These are phyloP conservation scores for Saturnispora galanensis DNA, from an alignment of 805 yeast genomes.

Conservation along the genomic window DNA sequence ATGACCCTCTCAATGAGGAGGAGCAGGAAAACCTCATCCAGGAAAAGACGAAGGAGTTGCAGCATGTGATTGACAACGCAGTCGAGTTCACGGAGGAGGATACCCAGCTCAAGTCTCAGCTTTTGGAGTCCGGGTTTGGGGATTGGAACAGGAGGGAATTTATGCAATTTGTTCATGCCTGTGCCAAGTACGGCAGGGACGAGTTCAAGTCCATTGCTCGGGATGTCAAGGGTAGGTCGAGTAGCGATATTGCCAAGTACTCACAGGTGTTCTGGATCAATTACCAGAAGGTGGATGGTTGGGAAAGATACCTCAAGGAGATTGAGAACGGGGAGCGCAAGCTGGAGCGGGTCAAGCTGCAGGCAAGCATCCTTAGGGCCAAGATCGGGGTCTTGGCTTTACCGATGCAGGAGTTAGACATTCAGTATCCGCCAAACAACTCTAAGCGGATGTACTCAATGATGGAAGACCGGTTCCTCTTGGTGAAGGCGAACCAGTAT, in stretches of 20 bases:
- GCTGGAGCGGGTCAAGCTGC: slow-evolving; percentile 41
- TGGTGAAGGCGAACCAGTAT: slow-evolving; percentile 50
- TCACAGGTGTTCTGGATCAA: slow-evolving; percentile 55
- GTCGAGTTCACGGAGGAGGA: slow-evolving; percentile 59
- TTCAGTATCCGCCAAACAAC: slow-evolving; percentile 76
- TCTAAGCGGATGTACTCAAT: slow-evolving; percentile 65
- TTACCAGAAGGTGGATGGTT: slow-evolving; percentile 52
- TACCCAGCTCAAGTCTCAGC: slow-evolving; percentile 38
- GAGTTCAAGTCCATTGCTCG: slow-evolving; percentile 40
- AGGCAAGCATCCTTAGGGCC: slow-evolving; percentile 42
- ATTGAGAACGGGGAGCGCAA: slow-evolving; percentile 69
- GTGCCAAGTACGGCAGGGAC: slow-evolving; percentile 57
- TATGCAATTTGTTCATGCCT: slow-evolving; percentile 57
- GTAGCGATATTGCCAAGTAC: slow-evolving; percentile 51
- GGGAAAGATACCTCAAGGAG: slow-evolving; percentile 60
- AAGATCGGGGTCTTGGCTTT: slow-evolving; percentile 46
- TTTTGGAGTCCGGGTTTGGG: slow-evolving; percentile 48
- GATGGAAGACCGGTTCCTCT: slow-evolving; percentile 59
- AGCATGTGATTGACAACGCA: slow-evolving; percentile 43
- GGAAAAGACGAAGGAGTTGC: slow-evolving; percentile 37
- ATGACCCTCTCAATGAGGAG: slow-evolving; percentile 18
- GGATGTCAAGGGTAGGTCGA: slow-evolving; percentile 46
- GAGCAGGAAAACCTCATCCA: slow-evolving; percentile 20
- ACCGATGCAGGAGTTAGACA: slow-evolving; percentile 52
- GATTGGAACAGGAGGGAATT: slow-evolving; percentile 72